Evolutionary conservation across 192 early-diverging fungal genomes (phyloP), one percentile per base, ranked within the genome.

Genomic region (Backusella tuberculispora): DNA sequence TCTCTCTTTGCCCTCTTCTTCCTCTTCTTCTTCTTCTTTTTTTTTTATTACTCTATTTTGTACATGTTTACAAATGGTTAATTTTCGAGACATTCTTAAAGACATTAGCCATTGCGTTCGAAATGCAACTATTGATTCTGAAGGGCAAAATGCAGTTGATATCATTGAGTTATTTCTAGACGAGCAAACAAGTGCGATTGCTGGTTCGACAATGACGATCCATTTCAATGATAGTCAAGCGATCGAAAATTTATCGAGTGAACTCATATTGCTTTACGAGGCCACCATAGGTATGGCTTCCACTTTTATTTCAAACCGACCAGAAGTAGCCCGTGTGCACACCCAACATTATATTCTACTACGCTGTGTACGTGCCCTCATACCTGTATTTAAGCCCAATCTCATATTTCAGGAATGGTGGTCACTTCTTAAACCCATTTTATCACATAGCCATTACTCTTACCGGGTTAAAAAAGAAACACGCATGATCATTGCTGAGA

Each of bases 241-340:
- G 3, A 65, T 80, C 34, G 78, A 80, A 53, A 80, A 80, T 47
- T 63, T 80, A 5, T 80, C 78, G 47, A 45, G 60, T 17, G 78
- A 80, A n/a, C 47, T 80, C 12, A 29, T 69, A 14, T 43, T 19
- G 24, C 43, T 75, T n/a, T 66, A 63, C 24, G 50, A 46, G 0
- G 46, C 41, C 6, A 73, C 73, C 14, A 50, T 67, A 19, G 60
- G 66, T 21, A 34, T 37, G 17, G 29, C 48, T 6, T 69, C 73
- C 14, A 43, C 73, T 12, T 46, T 75, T 13, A 71, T 80, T 5
- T 80, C 78, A 6, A 71, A 46, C 19, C 38, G 46, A 37, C 69
- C 74, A 5, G 60, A 66, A 69, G 69, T 69, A 14, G 43, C 5
- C 0, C 29, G 15, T 21, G n/a, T 74, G 6, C 78, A 80, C 24